Percentiles rank a stretch among this genome's conserved stretches.
Evolutionary conservation across 305 asterid species (phyloP).

Genomic region (Andrographis paniculata): DNA sequence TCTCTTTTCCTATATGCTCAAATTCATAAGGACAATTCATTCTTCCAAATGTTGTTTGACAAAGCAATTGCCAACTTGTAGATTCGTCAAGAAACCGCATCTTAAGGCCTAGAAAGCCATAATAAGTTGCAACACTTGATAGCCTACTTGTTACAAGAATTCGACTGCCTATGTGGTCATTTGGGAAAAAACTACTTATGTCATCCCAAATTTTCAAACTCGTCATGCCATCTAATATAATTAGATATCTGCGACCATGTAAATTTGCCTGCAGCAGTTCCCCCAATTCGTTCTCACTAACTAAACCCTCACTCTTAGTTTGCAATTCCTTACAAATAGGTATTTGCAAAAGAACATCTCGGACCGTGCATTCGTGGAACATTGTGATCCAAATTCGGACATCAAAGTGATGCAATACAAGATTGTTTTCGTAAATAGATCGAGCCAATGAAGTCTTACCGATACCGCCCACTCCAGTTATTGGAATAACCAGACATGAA

Average conservation of each 20-base stretch:
- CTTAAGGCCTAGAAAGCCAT: not conserved
- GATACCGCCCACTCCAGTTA: too few relatives aligned
- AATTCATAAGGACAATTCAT: not conserved
- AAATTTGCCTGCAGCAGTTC: not conserved
- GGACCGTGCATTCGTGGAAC: too few relatives aligned
- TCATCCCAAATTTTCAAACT: not conserved
- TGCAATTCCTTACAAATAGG: too few relatives aligned
- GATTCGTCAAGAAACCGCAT: not conserved
- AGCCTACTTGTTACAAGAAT: not conserved
- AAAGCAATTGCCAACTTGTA: not conserved
- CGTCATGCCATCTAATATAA: not conserved
- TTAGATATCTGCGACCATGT: not conserved
- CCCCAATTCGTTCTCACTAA: too few relatives aligned
- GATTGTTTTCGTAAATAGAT: too few relatives aligned
- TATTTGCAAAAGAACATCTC: too few relatives aligned
- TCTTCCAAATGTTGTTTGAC: not conserved
- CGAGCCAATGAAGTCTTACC: too few relatives aligned
- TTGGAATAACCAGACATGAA: too few relatives aligned
- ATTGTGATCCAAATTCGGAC: too few relatives aligned
- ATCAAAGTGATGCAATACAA: too few relatives aligned
- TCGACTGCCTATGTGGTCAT: not conserved
- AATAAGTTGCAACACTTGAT: not conserved
- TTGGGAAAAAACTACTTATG: not conserved
- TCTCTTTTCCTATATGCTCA: not conserved
- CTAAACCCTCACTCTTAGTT: too few relatives aligned